Evolutionary conservation across 1,284 basidiomycete genomes (phyloP).

Genomic region (Cutaneotrichosporon daszewskae): DNA sequence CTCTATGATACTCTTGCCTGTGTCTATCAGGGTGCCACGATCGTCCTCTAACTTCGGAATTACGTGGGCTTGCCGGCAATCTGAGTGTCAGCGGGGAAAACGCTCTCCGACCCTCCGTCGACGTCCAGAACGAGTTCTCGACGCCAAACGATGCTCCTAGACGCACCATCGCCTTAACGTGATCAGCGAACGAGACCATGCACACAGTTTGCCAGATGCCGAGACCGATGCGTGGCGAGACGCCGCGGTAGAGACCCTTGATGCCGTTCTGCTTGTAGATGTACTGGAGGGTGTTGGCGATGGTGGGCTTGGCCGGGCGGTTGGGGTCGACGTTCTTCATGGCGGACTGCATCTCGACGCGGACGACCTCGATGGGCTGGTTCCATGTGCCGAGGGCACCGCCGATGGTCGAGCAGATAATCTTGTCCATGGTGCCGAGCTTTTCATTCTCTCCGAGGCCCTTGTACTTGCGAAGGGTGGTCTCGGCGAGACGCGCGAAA

Average conservation of each 20-base stretch:
- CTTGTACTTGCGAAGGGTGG: conserved; percentile 65
- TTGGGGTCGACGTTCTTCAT: conserved; percentile 70
- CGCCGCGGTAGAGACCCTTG: conserved; percentile 94
- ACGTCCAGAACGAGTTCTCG: no score
- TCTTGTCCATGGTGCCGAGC: conserved; percentile 76
- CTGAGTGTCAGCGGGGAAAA: no score
- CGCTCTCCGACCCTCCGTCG: no score
- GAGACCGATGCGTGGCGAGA: conserved; percentile 91
- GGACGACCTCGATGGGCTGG: conserved; percentile 81
- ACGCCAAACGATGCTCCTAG: no score
- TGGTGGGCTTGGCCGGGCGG: conserved; percentile 81
- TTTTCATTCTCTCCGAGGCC: conserved; percentile 60
- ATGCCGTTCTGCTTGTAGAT: conserved; percentile 96
- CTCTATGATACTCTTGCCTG: no score
- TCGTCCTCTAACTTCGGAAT: no score
- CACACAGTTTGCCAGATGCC: conserved; percentile 61
- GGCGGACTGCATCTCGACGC: conserved; percentile 91
- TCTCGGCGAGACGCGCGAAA: conserved; percentile 89
- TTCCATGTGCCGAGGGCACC: conserved; percentile 99
- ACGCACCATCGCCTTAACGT: conserved; percentile 63
- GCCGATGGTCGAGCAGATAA: conserved; percentile 79
- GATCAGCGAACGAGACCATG: conserved; percentile 97
- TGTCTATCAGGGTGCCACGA: no score
- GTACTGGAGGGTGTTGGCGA: conserved; percentile 81
- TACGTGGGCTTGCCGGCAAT: no score